Conservation (phyloP, 2,329 filamentous ascomycete species). For the Apiospora rasikravindrae region DNA sequence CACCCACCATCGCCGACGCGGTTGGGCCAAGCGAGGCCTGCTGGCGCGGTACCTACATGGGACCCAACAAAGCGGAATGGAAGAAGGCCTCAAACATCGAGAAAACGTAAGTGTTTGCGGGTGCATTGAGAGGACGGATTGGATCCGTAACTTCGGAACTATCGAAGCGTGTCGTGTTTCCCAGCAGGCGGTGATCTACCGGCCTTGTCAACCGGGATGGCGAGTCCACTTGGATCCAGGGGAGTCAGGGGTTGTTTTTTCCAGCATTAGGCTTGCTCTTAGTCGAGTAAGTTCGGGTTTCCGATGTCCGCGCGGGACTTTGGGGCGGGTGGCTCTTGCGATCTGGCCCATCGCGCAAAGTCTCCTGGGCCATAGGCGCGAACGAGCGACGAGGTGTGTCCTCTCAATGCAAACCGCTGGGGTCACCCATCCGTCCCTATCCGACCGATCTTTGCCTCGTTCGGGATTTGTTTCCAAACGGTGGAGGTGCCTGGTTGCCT, state of each 20-base stretch:
- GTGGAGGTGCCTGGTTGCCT: background rate
- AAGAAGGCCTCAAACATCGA: background rate
- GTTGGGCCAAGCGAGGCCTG: background rate
- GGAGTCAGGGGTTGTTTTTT: background rate
- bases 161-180: background rate
- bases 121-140: background rate
- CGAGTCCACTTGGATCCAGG: background rate
- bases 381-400: background rate
- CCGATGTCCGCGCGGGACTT: constrained; percentile 8
- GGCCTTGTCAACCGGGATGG: background rate
- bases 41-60: background rate
- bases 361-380: background rate
- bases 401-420: background rate
- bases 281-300: constrained; percentile 1
- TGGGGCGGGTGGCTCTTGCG: background rate
- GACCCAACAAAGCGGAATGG: background rate
- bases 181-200: background rate
- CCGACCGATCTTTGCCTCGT: background rate
- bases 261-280: constrained; percentile 7
- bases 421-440: background rate
- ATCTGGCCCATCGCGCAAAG: constrained; percentile 1
- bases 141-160: background rate
- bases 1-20: background rate
- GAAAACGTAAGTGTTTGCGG: background rate
- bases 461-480: background rate